Percentiles rank a stretch among this genome's conserved stretches.
phyloP scores from a whole-genome alignment of 495 filamentous ascomycete species.

The Xanthoparmelia taractica region DNA sequence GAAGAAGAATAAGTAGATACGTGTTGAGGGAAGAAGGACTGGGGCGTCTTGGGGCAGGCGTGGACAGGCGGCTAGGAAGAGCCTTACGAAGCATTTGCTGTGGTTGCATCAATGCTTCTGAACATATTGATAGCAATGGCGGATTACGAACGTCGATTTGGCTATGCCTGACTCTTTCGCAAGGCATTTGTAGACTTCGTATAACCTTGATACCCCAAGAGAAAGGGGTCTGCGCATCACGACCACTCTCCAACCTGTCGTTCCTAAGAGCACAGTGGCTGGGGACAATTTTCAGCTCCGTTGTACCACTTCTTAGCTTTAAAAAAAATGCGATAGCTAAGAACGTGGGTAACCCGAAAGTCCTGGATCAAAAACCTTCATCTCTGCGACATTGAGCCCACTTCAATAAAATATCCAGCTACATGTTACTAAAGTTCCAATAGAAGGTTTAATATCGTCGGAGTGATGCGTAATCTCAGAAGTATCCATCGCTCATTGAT shows the following conservation, averaged over 20 bases:
- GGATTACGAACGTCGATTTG: not conserved
- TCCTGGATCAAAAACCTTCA: no score
- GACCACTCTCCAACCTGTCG: no score
- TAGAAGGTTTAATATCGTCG: not conserved
- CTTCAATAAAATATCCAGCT: no score
- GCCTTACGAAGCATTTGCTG: not conserved
- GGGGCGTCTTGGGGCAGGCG: not conserved
- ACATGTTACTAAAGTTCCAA: not conserved
- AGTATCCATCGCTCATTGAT: constrained; percentile 59
- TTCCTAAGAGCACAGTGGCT: no score
- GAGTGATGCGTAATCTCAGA: constrained; percentile 69
- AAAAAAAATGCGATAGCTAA: no score
- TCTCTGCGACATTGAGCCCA: no score
- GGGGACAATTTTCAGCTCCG: no score
- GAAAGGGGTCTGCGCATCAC: no score
- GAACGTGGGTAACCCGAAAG: no score
- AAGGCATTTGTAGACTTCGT: not conserved
- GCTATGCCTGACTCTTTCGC: not conserved
- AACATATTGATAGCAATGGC: not conserved
- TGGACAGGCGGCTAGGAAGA: not conserved
- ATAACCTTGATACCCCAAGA: not conserved
- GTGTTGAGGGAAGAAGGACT: not conserved
- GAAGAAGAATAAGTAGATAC: constrained; percentile 49
- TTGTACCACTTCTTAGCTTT: no score
- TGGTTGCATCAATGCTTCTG: not conserved